Evolutionary conservation across 495 filamentous ascomycete species (phyloP).

Genomic region (Aspergillus funiculosus): DNA sequence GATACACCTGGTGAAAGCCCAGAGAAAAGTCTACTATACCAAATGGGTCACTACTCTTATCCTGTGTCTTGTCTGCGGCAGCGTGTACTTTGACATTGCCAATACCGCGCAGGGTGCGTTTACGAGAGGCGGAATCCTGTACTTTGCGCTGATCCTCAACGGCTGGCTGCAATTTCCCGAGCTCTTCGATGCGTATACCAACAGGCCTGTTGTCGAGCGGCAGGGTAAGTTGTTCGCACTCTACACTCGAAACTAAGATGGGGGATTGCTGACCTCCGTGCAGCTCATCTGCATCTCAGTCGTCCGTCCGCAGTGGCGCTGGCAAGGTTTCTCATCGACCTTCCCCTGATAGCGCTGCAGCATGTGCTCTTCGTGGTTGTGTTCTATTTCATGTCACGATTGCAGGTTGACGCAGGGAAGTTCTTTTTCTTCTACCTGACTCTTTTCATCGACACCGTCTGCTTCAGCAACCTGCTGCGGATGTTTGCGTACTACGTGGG

Average conservation of each 20-base stretch:
- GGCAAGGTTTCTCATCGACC: conserved; percentile 1
- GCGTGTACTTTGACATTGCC: conserved; percentile 14
- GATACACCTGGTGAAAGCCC: conserved; percentile 1
- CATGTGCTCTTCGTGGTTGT: not conserved
- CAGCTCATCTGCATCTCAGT: conserved; percentile 1
- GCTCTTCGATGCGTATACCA: conserved; percentile 59
- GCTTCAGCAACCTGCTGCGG: conserved; percentile 6
- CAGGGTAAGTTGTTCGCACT: not conserved
- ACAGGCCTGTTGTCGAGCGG: conserved; percentile 49
- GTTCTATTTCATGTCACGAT: not conserved
- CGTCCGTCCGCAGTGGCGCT: conserved; percentile 1
- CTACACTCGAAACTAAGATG: not conserved
- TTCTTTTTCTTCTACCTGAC: conserved; percentile 9
- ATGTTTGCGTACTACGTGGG: conserved; percentile 8
- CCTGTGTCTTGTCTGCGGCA: conserved; percentile 1
- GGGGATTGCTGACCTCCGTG: no score
- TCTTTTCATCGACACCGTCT: conserved; percentile 2
- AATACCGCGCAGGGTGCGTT: conserved; percentile 33
- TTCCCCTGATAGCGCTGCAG: conserved; percentile 1
- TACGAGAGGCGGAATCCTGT: conserved; percentile 49
- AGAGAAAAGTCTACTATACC: conserved; percentile 2
- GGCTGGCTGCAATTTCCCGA: conserved; percentile 66
- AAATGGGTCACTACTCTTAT: conserved; percentile 6
- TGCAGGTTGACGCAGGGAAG: conserved; percentile 1
- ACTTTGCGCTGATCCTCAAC: conserved; percentile 69